Conservation (phyloP, 148 eudicot species). For the Persicaria tinctoria region DNA sequence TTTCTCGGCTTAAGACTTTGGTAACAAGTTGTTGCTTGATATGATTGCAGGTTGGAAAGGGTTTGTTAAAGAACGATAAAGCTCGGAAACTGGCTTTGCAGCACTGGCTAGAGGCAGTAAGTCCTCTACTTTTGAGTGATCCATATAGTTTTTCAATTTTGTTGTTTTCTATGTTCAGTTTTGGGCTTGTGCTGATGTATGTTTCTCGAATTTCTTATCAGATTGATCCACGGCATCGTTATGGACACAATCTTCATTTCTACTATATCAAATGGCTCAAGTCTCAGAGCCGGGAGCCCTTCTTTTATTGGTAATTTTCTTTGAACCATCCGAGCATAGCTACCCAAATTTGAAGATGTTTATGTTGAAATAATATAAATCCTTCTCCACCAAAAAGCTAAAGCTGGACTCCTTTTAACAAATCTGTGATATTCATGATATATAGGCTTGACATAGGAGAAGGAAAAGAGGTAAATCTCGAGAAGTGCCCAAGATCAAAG, state of each 20-base stretch:
- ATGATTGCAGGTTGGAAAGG: slow-evolving; percentile 51
- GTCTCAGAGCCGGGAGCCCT: slow-evolving; percentile 34
- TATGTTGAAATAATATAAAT: background rate
- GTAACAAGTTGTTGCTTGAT: slow-evolving; percentile 7
- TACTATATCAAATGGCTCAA: slow-evolving; percentile 31
- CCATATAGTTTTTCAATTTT: background rate
- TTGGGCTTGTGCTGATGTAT: background rate
- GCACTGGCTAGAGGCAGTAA: slow-evolving; percentile 81
- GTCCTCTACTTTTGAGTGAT: slow-evolving; percentile 16
- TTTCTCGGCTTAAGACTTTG: background rate
- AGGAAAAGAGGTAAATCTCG: slow-evolving; percentile 51
- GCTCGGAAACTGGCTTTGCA: slow-evolving; percentile 62
- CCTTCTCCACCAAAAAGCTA: background rate
- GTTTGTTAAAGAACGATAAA: slow-evolving; percentile 47
- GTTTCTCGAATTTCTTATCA: slow-evolving; percentile 10
- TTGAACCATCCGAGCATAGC: background rate
- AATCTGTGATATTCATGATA: slow-evolving; percentile 9
- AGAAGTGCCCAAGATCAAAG: slow-evolving; percentile 45
- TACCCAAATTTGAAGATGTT: background rate
- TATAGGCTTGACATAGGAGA: slow-evolving; percentile 69
- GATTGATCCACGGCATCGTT: slow-evolving; percentile 40
- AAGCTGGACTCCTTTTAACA: background rate
- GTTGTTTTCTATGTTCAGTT: background rate
- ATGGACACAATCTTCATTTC: slow-evolving; percentile 36
- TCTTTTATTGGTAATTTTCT: slow-evolving; percentile 50